Conservation (phyloP, 177 flowering plant species). For the Tripterygium wilfordii region DNA sequence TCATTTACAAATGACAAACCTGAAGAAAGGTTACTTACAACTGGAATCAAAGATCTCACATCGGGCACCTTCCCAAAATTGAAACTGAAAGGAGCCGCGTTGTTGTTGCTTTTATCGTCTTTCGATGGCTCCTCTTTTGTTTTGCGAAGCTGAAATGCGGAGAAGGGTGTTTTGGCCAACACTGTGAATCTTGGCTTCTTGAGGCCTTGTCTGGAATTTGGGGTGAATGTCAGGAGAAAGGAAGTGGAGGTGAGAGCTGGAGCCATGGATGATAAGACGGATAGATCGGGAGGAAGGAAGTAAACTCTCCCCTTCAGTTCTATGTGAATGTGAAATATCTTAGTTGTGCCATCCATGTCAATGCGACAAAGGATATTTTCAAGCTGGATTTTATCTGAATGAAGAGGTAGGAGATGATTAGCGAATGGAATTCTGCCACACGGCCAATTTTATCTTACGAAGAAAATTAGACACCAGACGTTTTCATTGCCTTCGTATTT, state of each 20-base stretch:
- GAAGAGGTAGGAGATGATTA: too few relatives aligned
- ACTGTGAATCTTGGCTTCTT: slow-evolving; percentile 25
- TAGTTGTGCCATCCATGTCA: too few relatives aligned
- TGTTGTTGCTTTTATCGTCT: slow-evolving; percentile 8
- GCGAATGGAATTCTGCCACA: too few relatives aligned
- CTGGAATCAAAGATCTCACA: slow-evolving; percentile 60
- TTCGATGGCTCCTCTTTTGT: slow-evolving; percentile 14
- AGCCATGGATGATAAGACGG: slow-evolving; percentile 39
- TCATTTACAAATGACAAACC: slow-evolving; percentile 40
- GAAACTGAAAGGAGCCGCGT: slow-evolving; percentile 36
- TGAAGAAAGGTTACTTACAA: slow-evolving; percentile 29
- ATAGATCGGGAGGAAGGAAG: background rate
- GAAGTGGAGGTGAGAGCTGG: slow-evolving; percentile 65
- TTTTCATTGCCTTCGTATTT: too few relatives aligned
- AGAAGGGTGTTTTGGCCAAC: slow-evolving; percentile 32
- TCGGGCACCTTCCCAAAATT: slow-evolving; percentile 48
- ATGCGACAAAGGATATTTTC: too few relatives aligned
- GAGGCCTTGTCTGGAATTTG: slow-evolving; percentile 23
- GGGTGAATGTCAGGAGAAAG: slow-evolving; percentile 44
- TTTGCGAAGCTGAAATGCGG: slow-evolving; percentile 37
- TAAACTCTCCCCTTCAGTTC: background rate
- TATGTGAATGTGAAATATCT: too few relatives aligned
- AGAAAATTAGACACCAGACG: too few relatives aligned
- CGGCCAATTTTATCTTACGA: too few relatives aligned
- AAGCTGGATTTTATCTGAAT: too few relatives aligned